These are phyloP conservation scores for Alectoria sarmentosa DNA, from an alignment of 495 filamentous ascomycete genomes.

Conservation along the genomic window DNA sequence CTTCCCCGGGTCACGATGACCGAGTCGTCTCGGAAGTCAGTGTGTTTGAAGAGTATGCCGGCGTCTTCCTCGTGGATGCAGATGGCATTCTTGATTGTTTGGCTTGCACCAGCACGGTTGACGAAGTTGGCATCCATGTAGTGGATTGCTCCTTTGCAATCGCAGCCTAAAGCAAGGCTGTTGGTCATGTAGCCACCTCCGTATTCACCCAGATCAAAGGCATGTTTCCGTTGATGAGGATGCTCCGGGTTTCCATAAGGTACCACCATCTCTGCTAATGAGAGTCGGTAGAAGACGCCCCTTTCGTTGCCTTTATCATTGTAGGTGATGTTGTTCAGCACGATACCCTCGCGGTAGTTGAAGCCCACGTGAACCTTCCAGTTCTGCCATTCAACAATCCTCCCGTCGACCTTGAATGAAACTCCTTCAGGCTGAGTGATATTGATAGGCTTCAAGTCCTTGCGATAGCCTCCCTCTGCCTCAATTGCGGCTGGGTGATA, in stretches of 20 bases:
- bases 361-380: conserved; percentile 94
- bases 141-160: conserved; percentile 93
- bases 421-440: conserved; percentile 94
- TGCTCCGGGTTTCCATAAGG: conserved; percentile 92
- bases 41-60: conserved; percentile 94
- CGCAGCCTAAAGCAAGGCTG: conserved; percentile 78
- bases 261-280: conserved; percentile 92
- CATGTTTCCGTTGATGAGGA: conserved; percentile 90
- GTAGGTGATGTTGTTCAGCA: conserved; percentile 85
- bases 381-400: conserved; percentile 86
- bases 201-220: conserved; percentile 91
- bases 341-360: conserved; percentile 92
- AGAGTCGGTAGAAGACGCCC: conserved; percentile 85
- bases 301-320: conserved; percentile 79
- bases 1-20: conserved; percentile 80
- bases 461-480: conserved; percentile 67
- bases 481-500: conserved; percentile 73
- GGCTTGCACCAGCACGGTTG: conserved; percentile 67
- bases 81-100: conserved; percentile 88
- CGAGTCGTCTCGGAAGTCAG: conserved; percentile 87
- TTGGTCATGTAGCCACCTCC: conserved; percentile 96
- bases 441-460: conserved; percentile 83
- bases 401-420: conserved; percentile 74
- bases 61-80: conserved; percentile 96
- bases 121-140: conserved; percentile 83